Percentiles rank a stretch among this genome's conserved stretches.
These are phyloP conservation scores for Fusarium annulatum DNA, from an alignment of 2,329 filamentous ascomycete genomes.

Conservation along the genomic window DNA sequence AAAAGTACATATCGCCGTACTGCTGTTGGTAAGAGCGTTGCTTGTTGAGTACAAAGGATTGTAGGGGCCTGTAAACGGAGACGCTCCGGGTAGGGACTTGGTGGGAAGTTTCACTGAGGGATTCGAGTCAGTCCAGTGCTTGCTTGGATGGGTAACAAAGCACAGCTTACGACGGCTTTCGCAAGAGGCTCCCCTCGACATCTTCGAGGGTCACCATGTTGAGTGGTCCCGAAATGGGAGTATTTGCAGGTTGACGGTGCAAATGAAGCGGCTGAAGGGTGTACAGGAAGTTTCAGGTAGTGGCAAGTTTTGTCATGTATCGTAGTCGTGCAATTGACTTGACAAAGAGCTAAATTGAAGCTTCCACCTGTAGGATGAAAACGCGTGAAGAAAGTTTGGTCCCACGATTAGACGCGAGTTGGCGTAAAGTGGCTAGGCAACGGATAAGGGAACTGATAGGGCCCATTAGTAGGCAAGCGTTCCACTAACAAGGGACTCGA, in stretches of 20 bases:
- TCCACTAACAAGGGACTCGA: not conserved
- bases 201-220: constrained; percentile 52
- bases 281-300: not conserved
- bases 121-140: constrained; percentile 2
- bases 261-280: not conserved
- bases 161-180: constrained; percentile 48
- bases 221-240: not conserved
- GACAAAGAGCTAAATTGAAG: constrained; percentile 3
- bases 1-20: constrained; percentile 97
- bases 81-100: constrained; percentile 62
- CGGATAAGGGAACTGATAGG: constrained; percentile 15
- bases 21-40: constrained; percentile 88
- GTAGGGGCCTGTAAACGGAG: constrained; percentile 77
- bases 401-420: constrained; percentile 38
- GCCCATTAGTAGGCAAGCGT: not conserved
- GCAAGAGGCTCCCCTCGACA: constrained; percentile 48
- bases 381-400: constrained; percentile 38
- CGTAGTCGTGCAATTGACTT: constrained; percentile 6
- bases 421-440: constrained; percentile 46
- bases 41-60: constrained; percentile 78
- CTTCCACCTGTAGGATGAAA: constrained; percentile 4
- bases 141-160: not conserved
- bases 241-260: not conserved
- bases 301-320: not conserved
- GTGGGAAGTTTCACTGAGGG: constrained; percentile 49